Percentiles rank a stretch among this genome's conserved stretches.
phyloP scores from a whole-genome alignment of 1,284 basidiomycete species.

The Heterobasidion parviporum region DNA sequence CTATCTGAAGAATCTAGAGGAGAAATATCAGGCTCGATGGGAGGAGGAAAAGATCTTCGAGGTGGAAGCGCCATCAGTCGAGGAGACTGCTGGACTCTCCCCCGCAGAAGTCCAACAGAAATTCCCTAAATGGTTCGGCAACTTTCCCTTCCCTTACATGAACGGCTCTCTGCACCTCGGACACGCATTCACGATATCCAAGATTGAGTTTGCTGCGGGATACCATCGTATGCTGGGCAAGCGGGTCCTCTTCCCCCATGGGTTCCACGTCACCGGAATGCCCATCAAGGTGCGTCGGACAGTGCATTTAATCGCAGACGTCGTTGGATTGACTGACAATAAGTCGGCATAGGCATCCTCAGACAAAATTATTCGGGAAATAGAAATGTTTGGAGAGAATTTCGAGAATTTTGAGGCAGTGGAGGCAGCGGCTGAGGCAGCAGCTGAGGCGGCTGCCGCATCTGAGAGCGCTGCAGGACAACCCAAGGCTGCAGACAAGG shows the following conservation, averaged over 20 bases:
- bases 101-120: conserved; percentile 57
- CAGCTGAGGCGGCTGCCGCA: conserved; percentile 18
- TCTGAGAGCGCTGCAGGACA: conserved; percentile 11
- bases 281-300: conserved; percentile 84
- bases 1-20: conserved; percentile 76
- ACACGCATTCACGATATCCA: conserved; percentile 97
- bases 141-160: conserved; percentile 96
- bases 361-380: conserved; percentile 97
- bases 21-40: conserved; percentile 82
- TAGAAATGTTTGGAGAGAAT: conserved; percentile 91
- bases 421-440: conserved; percentile 36
- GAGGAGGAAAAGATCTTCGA: conserved; percentile 69
- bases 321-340: not conserved
- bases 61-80: conserved; percentile 69
- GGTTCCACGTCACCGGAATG: conserved; percentile 96
- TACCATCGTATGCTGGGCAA: conserved; percentile 96
- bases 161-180: conserved; percentile 97
- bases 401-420: conserved; percentile 55
- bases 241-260: conserved; percentile 91
- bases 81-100: conserved; percentile 58
- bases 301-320: not conserved
- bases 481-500: conserved; percentile 60
- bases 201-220: conserved; percentile 95
- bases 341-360: conserved; percentile 70
- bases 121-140: conserved; percentile 96